Evolutionary conservation across 768 basidiomycete genomes (phyloP), one percentile per base, ranked within the genome.

Genomic region (Tylopilus balloui): DNA sequence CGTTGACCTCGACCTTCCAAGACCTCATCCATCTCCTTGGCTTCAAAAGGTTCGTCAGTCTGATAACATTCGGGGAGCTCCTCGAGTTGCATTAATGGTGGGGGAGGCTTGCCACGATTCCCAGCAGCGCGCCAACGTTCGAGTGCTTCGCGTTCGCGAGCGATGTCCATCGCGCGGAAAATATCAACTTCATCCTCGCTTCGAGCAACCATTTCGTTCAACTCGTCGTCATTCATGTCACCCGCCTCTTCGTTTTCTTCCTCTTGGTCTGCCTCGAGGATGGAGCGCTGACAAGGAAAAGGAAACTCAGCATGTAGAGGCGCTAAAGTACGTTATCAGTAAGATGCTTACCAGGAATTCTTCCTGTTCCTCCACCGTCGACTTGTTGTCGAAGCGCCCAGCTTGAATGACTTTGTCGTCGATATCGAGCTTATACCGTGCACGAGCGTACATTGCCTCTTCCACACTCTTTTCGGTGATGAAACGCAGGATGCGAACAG

Each of bases 341-440:
- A 12, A 23, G 38, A 36, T 48, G 13, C 85, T 57, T 60, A 92
- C 90, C 71, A 97, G 71, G 56, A 95, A 87, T 63, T 92, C 92
- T 66, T 99, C 95, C 58, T 96, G 93, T 66, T 99, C 96, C 65
- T 95, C 93, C 56, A 92, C 89, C 4, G 93, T 95, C 19, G 94
- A 95, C 71, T 95, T 95, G 72, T 98, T 95, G 67, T 99, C 96
- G 71, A 97, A 97, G 39, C 92, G 92, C 76, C 95, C 95, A 45
- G 93, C 93, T 73, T 97, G 95, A 62, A 97, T 97, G 71, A 96
- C 95, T 69, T 99, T 98, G 73, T 95, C 93, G 66, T 99, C 96
- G 61, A 99, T 94, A 61, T 95, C 95, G 24, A 97, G 86, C 75
- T 99, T 99, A 71, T 83, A 90, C 50, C 90, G 82, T 6, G 96